A percentile compares a stretch with the other conserved stretches of the same genome.
These are phyloP conservation scores for Mangifera indica DNA, from an alignment of 345 rosid species.

Conservation along the genomic window DNA sequence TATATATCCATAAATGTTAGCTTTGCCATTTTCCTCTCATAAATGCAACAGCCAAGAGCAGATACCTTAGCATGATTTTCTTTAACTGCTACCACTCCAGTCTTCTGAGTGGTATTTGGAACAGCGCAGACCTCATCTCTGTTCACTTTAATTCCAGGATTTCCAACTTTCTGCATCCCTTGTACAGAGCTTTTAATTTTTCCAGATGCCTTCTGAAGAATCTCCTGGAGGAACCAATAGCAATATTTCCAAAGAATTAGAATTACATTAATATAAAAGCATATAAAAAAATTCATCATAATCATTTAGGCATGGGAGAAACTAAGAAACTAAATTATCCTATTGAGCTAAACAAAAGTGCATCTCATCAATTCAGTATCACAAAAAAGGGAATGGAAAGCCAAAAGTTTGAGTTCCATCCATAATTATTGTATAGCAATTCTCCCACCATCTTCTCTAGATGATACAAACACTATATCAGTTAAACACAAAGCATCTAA, in stretches of 20 bases:
- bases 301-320: not conserved
- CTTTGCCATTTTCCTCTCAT: not conserved
- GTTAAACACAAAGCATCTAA: not conserved
- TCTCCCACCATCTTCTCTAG: not conserved
- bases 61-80: slow-evolving; percentile 48
- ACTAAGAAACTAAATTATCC: not conserved
- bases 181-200: slow-evolving; percentile 48
- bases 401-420: too few species aligned
- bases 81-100: slow-evolving; percentile 40
- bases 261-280: not conserved
- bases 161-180: slow-evolving; percentile 41
- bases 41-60: not conserved
- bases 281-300: not conserved
- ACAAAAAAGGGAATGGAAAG: too few species aligned
- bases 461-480: not conserved
- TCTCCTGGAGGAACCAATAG: slow-evolving; percentile 39
- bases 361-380: too few species aligned
- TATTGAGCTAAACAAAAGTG: too few species aligned
- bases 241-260: slow-evolving; percentile 5
- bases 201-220: slow-evolving; percentile 62
- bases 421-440: too few species aligned
- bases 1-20: not conserved
- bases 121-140: slow-evolving; percentile 33
- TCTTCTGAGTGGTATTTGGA: slow-evolving; percentile 30
- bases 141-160: slow-evolving; percentile 36